Base-by-base conservation (phyloP, 257 asterid genomes). In the Ligustrum vulgare region DNA sequence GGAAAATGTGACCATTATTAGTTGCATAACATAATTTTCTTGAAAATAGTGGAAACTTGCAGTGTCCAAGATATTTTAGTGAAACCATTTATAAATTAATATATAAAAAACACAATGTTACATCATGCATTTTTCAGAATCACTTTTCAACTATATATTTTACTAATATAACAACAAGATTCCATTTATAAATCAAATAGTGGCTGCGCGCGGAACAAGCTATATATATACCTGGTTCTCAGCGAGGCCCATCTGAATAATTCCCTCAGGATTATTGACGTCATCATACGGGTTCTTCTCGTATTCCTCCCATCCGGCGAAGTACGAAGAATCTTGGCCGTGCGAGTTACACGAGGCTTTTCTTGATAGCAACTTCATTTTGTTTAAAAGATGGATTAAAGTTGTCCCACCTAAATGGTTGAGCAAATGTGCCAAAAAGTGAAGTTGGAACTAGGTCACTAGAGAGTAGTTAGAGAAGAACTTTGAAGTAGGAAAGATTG, bases 201-300 rank as follows among this genome's bases (percentile, higher is more conserved):
- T 28, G 31, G 31, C 31, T 1, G 31, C 31, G 31, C 31, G 31
- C 31, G 31, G 31, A 28, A 1, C 31, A 28, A 1, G 31, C 31
- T 28, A 28, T 28, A 28, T 28, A 28, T 28, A 28, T 56, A 84
- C 88, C 84, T 84, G 92, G 78, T 87, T 87, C 78, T 87, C 91
- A 0, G 92, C 90, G 8, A 87, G 87, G 22, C 92, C 92, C 92
- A 87, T 87, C 67, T 87, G 91, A 60, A 87, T 87, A 13, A 87
- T 85, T 22, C 91, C 91, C 0, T 82, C 67, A 34, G 90, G 90
- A 79, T 87, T 85, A 2, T 9, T 45, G 33, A 70, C 20, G 11
- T 82, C 77, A 33, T 87, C 83, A 81, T 76, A 87, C 0, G 92
- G 92, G 34, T 87, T 85, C 78, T 86, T 87, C 77, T 87, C 90